Evolutionary conservation across 148 eudicot genomes (phyloP).

Genomic region (Silene conica): DNA sequence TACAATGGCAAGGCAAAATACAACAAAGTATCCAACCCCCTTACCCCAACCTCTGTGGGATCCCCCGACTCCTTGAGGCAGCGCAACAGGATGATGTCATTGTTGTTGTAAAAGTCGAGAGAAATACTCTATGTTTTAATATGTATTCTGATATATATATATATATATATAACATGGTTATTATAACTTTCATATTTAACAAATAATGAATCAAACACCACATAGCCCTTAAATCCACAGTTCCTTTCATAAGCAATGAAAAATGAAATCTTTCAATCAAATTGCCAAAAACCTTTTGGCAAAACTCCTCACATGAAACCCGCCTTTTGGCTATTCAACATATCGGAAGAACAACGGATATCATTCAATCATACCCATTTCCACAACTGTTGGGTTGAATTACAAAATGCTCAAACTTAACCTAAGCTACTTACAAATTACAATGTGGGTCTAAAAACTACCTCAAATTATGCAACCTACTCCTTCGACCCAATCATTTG

Average conservation of each 20-base stretch:
- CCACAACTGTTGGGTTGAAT: conserved; percentile 5
- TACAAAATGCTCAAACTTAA: neutral
- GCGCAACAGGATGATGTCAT: too few relatives aligned
- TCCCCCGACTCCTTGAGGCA: too few relatives aligned
- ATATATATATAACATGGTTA: conserved; percentile 12
- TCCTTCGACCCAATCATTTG: too few relatives aligned
- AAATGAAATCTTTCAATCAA: neutral
- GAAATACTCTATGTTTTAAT: too few relatives aligned
- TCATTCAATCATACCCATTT: neutral
- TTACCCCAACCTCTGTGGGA: too few relatives aligned
- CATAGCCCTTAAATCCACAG: neutral
- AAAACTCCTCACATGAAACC: neutral
- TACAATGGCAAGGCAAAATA: too few relatives aligned
- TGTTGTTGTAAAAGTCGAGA: too few relatives aligned
- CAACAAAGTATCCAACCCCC: too few relatives aligned
- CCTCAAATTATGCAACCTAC: neutral
- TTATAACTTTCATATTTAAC: neutral
- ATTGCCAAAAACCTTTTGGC: neutral
- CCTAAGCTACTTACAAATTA: neutral
- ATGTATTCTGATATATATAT: too few relatives aligned
- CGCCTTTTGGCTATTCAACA: neutral
- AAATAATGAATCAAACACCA: neutral
- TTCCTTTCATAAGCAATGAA: neutral
- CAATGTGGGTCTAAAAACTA: neutral
- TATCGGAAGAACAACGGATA: too few relatives aligned